Evolutionary conservation across 2,329 filamentous ascomycete genomes (phyloP).

Genomic region (Penicillium occitanis): DNA sequence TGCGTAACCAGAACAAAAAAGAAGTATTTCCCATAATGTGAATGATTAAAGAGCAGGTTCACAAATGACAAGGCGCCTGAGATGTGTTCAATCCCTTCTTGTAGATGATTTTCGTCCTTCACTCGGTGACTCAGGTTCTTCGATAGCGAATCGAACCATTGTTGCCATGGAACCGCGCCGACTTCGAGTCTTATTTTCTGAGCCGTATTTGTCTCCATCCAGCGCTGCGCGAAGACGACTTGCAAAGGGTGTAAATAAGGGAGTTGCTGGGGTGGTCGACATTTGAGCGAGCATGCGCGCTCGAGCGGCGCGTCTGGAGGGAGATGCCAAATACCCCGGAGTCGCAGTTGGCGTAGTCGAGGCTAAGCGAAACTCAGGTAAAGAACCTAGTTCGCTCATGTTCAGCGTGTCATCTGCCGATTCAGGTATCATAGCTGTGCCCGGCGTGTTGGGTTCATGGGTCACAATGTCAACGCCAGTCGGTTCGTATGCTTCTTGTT

Average conservation of each 20-base stretch:
- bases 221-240: constrained; percentile 35
- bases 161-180: constrained; percentile 28
- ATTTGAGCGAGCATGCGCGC: constrained; percentile 42
- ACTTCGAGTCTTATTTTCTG: constrained; percentile 24
- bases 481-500: constrained; percentile 31
- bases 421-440: constrained; percentile 33
- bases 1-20: constrained; percentile 9
- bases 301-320: constrained; percentile 48
- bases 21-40: neutral
- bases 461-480: constrained; percentile 28
- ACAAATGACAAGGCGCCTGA: neutral
- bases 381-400: constrained; percentile 36
- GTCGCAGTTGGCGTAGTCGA: constrained; percentile 41
- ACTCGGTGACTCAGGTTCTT: constrained; percentile 43
- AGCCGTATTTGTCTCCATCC: constrained; percentile 21
- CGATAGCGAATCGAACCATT: constrained; percentile 44
- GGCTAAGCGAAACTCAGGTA: constrained; percentile 30
- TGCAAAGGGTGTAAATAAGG: constrained; percentile 46
- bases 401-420: constrained; percentile 38
- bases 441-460: constrained; percentile 28
- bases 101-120: constrained; percentile 41
- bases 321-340: constrained; percentile 46
- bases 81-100: constrained; percentile 30
- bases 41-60: neutral
- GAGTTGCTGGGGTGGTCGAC: constrained; percentile 49